Evolutionary conservation across 2,329 filamentous ascomycete species (phyloP).

Genomic region (Aureobasidium sp.): DNA sequence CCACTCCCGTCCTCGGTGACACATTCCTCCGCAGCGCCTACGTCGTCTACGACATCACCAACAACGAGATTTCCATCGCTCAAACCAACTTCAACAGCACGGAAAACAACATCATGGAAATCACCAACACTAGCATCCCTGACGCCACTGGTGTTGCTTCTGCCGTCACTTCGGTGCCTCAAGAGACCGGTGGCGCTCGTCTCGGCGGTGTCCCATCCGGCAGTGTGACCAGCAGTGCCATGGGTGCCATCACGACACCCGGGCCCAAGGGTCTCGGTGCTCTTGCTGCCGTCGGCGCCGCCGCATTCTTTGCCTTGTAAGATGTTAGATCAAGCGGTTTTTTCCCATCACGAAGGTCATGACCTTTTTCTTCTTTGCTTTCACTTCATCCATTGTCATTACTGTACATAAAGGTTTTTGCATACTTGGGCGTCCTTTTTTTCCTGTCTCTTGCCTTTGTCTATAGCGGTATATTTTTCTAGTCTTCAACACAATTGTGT

Average conservation of each 20-base stretch:
- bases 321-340: neutral
- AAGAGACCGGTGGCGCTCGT: slow-evolving; percentile 37
- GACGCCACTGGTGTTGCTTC: slow-evolving; percentile 43
- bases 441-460: neutral
- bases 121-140: slow-evolving; percentile 43
- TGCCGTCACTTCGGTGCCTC: slow-evolving; percentile 40
- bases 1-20: slow-evolving; percentile 47
- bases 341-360: slow-evolving; percentile 5
- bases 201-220: slow-evolving; percentile 18
- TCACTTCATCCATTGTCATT: too few species aligned
- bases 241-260: slow-evolving; percentile 19
- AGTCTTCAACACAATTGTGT: too few species aligned
- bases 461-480: neutral
- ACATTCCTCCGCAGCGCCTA: slow-evolving; percentile 56
- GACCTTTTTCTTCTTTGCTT: neutral
- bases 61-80: slow-evolving; percentile 52
- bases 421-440: neutral
- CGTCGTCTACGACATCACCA: slow-evolving; percentile 52
- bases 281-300: slow-evolving; percentile 22
- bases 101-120: slow-evolving; percentile 44
- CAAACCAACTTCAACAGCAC: slow-evolving; percentile 53
- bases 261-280: slow-evolving; percentile 19
- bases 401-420: neutral
- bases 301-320: slow-evolving; percentile 21
- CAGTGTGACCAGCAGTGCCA: slow-evolving; percentile 2